phyloP scores from a whole-genome alignment of 805 yeast species.

The Starmerella apicola region DNA sequence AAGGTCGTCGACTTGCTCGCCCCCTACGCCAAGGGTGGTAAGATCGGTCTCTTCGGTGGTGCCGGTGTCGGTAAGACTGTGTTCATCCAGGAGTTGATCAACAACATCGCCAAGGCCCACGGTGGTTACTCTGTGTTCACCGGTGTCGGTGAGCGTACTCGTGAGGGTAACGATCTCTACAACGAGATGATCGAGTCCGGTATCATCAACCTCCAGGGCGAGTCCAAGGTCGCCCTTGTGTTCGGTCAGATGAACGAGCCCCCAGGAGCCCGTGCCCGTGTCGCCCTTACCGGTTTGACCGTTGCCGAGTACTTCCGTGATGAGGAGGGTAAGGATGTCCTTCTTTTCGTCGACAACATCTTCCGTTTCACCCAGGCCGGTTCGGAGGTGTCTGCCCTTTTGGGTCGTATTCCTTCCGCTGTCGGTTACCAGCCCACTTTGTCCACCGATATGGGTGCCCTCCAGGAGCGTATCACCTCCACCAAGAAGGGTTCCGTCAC shows the following conservation, averaged over 20 bases:
- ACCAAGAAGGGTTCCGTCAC: slow-evolving; percentile 99
- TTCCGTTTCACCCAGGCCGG: slow-evolving; percentile 99
- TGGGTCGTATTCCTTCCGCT: slow-evolving; percentile 99
- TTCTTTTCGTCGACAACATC: slow-evolving; percentile 98
- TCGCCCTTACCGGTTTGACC: slow-evolving; percentile 98
- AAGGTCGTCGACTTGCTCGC: slow-evolving; percentile 98
- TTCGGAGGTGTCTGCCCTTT: slow-evolving; percentile 98
- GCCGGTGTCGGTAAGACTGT: slow-evolving; percentile 99
- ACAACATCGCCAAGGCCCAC: slow-evolving; percentile 99
- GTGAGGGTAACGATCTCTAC: slow-evolving; percentile 99
- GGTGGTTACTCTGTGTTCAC: slow-evolving; percentile 99
- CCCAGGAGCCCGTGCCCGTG: slow-evolving; percentile 99
- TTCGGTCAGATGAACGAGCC: slow-evolving; percentile 99
- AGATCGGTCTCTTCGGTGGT: slow-evolving; percentile 99
- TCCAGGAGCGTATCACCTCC: slow-evolving; percentile 99
- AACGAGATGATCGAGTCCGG: slow-evolving; percentile 99
- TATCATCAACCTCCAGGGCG: slow-evolving; percentile 99
- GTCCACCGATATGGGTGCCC: slow-evolving; percentile 99
- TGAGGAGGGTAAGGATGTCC: slow-evolving; percentile 99
- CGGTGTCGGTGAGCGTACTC: slow-evolving; percentile 99
- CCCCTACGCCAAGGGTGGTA: slow-evolving; percentile 99
- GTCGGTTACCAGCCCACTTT: slow-evolving; percentile 99
- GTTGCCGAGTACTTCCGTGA: slow-evolving; percentile 99
- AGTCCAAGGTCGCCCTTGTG: slow-evolving; percentile 97
- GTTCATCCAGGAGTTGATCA: slow-evolving; percentile 97